These are phyloP conservation scores for Penicillium frequentans DNA, from an alignment of 2,329 filamentous ascomycete species.

Conservation along the genomic window DNA sequence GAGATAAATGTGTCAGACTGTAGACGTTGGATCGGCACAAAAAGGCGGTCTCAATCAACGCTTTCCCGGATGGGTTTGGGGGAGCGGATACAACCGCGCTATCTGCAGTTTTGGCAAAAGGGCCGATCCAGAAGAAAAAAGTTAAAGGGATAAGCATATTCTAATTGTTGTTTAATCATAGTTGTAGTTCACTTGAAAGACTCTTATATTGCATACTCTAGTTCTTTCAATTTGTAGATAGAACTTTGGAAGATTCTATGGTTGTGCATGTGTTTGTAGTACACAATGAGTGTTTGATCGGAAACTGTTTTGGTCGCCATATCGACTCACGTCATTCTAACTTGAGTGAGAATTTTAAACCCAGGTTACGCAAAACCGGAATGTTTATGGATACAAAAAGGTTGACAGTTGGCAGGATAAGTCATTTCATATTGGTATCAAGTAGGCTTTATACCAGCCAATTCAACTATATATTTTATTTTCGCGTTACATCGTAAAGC, in stretches of 20 bases:
- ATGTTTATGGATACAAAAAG: neutral
- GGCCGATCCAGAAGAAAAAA: neutral
- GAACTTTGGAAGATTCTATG: neutral
- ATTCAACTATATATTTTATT: conserved; percentile 5
- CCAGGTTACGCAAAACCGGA: neutral
- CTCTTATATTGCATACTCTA: neutral
- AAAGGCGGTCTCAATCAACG: conserved; percentile 22
- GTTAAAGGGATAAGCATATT: neutral
- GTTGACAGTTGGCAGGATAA: conserved; percentile 1
- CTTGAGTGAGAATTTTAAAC: neutral
- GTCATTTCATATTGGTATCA: conserved; percentile 25
- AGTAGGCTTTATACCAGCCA: conserved; percentile 8
- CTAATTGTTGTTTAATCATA: neutral
- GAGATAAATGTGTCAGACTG: conserved; percentile 12
- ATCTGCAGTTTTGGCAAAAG: neutral
- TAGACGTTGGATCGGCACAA: conserved; percentile 22
- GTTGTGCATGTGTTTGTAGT: neutral
- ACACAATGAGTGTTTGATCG: neutral
- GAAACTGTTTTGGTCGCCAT: neutral
- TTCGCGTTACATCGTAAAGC: conserved; percentile 16
- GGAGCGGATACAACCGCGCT: conserved; percentile 6
- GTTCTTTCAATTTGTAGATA: neutral
- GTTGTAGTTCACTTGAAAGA: neutral
- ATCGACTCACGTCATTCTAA: neutral
- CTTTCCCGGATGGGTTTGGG: conserved; percentile 13